Conservation (phyloP, 2,329 filamentous ascomycete species). For the Didymella pomorum region DNA sequence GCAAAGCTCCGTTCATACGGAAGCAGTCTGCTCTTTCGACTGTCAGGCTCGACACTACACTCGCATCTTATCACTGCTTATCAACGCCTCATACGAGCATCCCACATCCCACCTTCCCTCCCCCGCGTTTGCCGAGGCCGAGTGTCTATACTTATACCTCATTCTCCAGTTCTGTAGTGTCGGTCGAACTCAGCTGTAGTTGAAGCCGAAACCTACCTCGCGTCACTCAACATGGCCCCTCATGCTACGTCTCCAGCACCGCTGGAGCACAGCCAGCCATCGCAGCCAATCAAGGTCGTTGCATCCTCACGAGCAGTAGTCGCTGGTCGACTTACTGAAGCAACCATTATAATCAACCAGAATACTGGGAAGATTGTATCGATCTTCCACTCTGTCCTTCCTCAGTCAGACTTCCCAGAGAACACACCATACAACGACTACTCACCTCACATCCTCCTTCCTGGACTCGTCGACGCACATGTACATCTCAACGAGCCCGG, state of each 20-base stretch:
- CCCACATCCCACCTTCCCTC: slow-evolving; percentile 25
- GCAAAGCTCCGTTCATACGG: neutral
- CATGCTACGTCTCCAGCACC: slow-evolving; percentile 48
- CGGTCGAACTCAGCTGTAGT: neutral
- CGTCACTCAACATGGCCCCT: slow-evolving; percentile 44
- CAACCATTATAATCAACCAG: slow-evolving; percentile 81
- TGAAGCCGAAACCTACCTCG: neutral
- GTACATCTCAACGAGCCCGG: slow-evolving; percentile 98
- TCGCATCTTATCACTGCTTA: slow-evolving; percentile 47
- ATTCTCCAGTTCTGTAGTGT: slow-evolving; percentile 2
- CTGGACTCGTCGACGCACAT: slow-evolving; percentile 93
- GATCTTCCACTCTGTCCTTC: slow-evolving; percentile 77
- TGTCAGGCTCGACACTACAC: slow-evolving; percentile 24
- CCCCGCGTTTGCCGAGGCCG: slow-evolving; percentile 36
- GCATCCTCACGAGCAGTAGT: slow-evolving; percentile 85
- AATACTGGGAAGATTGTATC: slow-evolving; percentile 83
- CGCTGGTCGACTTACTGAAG: slow-evolving; percentile 77
- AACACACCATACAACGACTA: slow-evolving; percentile 81
- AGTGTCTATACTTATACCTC: slow-evolving; percentile 9
- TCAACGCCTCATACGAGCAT: slow-evolving; percentile 34
- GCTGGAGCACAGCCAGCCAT: slow-evolving; percentile 35
- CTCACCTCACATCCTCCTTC: slow-evolving; percentile 83
- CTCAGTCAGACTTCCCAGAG: slow-evolving; percentile 74
- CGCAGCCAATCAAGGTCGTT: slow-evolving; percentile 72
- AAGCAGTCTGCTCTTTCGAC: slow-evolving; percentile 21